Evolutionary conservation across 2,329 filamentous ascomycete genomes (phyloP), one percentile per base, ranked within the genome.

Genomic region (Chaetomium globosum): DNA sequence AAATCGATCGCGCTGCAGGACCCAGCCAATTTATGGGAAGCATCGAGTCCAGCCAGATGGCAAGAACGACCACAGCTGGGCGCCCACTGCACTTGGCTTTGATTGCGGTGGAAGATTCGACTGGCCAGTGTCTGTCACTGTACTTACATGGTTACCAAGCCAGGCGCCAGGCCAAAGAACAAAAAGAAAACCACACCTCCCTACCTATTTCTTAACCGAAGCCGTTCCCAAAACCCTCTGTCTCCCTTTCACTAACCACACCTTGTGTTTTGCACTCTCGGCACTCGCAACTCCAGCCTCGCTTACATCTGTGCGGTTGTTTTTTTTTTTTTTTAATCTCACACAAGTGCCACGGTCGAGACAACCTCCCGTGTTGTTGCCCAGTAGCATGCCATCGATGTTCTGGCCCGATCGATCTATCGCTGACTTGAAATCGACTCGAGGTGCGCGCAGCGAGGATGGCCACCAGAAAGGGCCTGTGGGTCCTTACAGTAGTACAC

Each of bases 11-110:
- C 52, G 28, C 33, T 55, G 33, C 26, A 51, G 56, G 39, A 64
- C 28, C 56, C 39, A 51, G 43, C 51, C 63, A 59, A 59, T 64
- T 48, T 53, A 57, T n/a, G 28, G 28, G 36, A 21, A 53, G 55
- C 30, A 19, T 21, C 31, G 26, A 54, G 39, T 55, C 59, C 51
- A 55, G 59, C 56, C 56, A 58, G 39, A 58, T 58, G 56, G 56
- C 56, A 58, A 48, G 39, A 48, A 48, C 56, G 19, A 46, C 56
- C 56, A 58, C 36, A n/a, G 16, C 21, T 33, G 31, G 53, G 28
- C 13, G 8, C 36, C n/a, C 21, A 26, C 7, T n/a, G 21, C 46
- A 48, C 19, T 39, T 56, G 8, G 8, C 30, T 43, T 39, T 57
- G 6, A 46, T 46, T 57, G 55, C 55, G 46, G 21, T 13, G 4